Evolutionary conservation across 441 rosid genomes (phyloP), one percentile per base, ranked within the genome.

Genomic region (Croton setiger): DNA sequence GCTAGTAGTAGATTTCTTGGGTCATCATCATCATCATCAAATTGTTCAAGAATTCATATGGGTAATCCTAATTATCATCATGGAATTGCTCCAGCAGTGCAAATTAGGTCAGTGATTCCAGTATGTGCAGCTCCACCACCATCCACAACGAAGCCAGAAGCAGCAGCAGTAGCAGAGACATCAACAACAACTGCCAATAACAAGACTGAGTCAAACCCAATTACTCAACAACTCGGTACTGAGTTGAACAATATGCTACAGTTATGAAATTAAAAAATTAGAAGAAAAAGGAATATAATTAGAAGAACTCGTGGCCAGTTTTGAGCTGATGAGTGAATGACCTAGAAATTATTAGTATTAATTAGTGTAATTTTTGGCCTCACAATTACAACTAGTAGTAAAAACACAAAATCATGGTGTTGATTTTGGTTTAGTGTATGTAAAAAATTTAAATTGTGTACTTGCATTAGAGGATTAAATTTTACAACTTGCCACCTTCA

Each of bases 31-130:
- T 72, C 78, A 44, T 27, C 73, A 35, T 36, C 73, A 35, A 58
- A 44, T 35, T 44, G 58, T 17, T 41, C 72, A 68, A 72, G 52
- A 61, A 17, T 67, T 11, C 74, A 71, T 33, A 61, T 60, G 15
- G 45, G 63, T 39, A 79, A 68, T 61, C 67, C 66, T 60, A 69
- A n/a, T 52, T n/a, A 18, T 20, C 78, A 78, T n/a, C 79, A 71
- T 47, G 80, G 67, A 54, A 75, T 83, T 20, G 95, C 93, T 15
- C 93, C 95, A 44, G 83, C 93, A 13, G 97, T 91, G 78, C 92
- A 86, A 37, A 87, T 88, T 60, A 86, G 97, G 76, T 83, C 95
- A 64, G 90, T 87, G 15, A 81, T 91, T 56, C 93, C 97, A 45
- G 95, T 91, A 43, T 87, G 88, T 66, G 79, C 95, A 60, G 84